Base-by-base conservation (phyloP, 2,329 filamentous ascomycete species). In the Furcasterigmium furcatum region DNA sequence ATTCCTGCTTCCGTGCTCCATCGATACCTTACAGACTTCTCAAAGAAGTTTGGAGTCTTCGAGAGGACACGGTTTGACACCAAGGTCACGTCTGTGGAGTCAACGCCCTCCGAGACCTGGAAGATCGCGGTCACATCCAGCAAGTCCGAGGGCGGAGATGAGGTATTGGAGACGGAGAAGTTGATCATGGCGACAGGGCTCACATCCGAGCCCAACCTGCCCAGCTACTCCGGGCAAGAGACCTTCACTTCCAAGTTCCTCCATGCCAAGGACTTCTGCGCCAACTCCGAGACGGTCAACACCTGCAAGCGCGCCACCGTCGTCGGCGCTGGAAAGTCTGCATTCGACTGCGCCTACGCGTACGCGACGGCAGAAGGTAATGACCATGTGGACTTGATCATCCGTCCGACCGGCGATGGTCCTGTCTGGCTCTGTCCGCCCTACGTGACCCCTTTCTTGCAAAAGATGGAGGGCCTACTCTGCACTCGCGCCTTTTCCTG, bases 361-460 rank as follows among this genome's bases (percentile, higher is more conserved):
- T 74, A 76, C 36, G 79, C 73, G 2, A 64, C 68, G 3, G 63
- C 55, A 0, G 52, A 69, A 20, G 7, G 7, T 12, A 27, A 27
- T 12, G 24, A 27, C 7, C 24, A 27, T 7, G 77, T 80, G 0
- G 70, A 80, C 39, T 66, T 79, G 57, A 61, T 83, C 2, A 73
- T 81, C 18, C 67, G 78, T 22, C 57, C 58, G 16, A 57, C 52
- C 9, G 77, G 79, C 2, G 70, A 74, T 32, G 80, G 80, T 0
- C 79, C 81, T 0, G 67, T 71, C 0, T 84, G 66, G 67, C 68
- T 84, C 53, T 63, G 74, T 2, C 75, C 77, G 1, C 61, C 73
- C 1, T 78, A 77, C 45, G 79, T 86, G 14, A 85, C 82, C 1
- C 81, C 81, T 0, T 57, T 84, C 38, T 80, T 80, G 58, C 73